Percentiles rank a stretch among this genome's conserved stretches.
phyloP scores from a whole-genome alignment of 768 basidiomycete genomes.

The Mycena rebaudengoi region DNA sequence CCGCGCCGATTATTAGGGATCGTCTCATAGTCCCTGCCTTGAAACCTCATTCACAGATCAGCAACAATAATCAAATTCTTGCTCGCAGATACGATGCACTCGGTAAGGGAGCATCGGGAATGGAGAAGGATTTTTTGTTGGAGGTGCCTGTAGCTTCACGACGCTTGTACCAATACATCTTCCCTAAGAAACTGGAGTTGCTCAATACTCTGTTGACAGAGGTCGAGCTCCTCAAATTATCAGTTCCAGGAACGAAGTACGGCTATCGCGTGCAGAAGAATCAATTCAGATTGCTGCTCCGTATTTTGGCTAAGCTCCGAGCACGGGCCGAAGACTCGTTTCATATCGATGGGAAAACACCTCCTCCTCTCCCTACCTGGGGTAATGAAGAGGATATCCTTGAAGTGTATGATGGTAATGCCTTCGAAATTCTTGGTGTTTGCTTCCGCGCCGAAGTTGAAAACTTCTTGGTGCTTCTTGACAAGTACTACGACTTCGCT shows the following conservation, averaged over 20 bases:
- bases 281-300: too few relatives aligned
- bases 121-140: background rate
- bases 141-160: too few relatives aligned
- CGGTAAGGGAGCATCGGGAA: background rate
- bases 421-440: background rate
- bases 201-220: too few relatives aligned
- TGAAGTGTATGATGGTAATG: background rate
- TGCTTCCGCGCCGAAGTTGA: slow-evolving; percentile 9
- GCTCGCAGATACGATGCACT: background rate
- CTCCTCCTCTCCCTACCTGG: background rate
- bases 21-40: background rate
- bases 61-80: background rate
- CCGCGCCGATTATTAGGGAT: background rate
- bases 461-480: background rate
- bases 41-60: background rate
- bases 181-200: too few relatives aligned
- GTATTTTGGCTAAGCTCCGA: too few relatives aligned
- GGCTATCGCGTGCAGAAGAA: too few relatives aligned
- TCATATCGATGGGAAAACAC: background rate
- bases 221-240: too few relatives aligned
- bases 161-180: too few relatives aligned
- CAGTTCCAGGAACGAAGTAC: too few relatives aligned
- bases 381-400: slow-evolving; percentile 5
- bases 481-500: background rate
- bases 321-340: slow-evolving; percentile 36